phyloP scores from a whole-genome alignment of 2,329 filamentous ascomycete genomes.

The Aspergillus novoparasiticus region DNA sequence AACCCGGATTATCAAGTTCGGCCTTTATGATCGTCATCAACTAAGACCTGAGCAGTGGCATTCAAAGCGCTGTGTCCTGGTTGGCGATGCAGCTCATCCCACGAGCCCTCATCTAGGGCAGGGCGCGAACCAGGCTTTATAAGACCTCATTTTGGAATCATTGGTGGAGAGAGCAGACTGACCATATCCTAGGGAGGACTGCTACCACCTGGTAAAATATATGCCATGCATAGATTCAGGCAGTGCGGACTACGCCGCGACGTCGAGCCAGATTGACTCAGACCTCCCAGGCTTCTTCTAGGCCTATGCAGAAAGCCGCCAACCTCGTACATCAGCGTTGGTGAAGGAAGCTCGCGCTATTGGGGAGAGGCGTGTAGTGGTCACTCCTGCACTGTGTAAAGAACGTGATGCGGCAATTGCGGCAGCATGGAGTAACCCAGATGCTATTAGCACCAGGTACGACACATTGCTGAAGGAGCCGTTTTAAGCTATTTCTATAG shows the following conservation, averaged over 20 bases:
- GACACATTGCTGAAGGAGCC: background rate
- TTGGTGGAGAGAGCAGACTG: background rate
- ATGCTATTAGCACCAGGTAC: background rate
- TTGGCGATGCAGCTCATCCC: conserved; percentile 13
- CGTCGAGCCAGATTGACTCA: background rate
- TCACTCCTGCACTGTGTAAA: background rate
- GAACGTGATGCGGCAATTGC: conserved; percentile 4
- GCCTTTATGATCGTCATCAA: conserved; percentile 3
- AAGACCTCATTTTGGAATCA: too few relatives aligned
- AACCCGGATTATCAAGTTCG: background rate
- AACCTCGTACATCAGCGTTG: conserved; percentile 1
- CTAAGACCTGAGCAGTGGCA: background rate
- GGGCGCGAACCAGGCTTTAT: conserved; percentile 13
- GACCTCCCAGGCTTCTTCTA: background rate
- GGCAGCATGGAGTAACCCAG: background rate
- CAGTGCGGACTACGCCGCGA: background rate
- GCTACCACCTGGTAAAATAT: conserved; percentile 1
- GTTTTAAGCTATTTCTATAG: background rate
- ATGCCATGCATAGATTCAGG: background rate
- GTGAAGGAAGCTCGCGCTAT: conserved; percentile 5
- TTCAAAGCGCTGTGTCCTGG: background rate
- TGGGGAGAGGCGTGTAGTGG: conserved; percentile 6
- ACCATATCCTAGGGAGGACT: conserved; percentile 4
- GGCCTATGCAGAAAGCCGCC: background rate
- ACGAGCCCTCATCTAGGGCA: conserved; percentile 11